phyloP scores from a whole-genome alignment of 2,329 filamentous ascomycete genomes.

The Madurella mycetomatis region DNA sequence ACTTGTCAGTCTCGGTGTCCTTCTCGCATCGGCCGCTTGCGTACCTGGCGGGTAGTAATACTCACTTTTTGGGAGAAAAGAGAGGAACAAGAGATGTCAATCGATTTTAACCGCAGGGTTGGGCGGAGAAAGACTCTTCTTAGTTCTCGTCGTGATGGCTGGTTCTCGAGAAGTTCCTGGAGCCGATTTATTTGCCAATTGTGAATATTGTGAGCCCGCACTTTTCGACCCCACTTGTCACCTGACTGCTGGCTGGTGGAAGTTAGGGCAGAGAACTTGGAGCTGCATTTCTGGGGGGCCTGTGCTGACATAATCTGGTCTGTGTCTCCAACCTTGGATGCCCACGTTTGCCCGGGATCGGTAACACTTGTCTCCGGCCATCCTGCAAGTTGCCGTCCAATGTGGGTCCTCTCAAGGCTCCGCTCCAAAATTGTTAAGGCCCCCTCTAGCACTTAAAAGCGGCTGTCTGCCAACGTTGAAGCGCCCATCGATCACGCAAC shows the following conservation, averaged over 20 bases:
- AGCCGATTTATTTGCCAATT: slow-evolving; percentile 26
- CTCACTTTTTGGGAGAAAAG: slow-evolving; percentile 25
- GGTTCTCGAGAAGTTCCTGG: slow-evolving; percentile 27
- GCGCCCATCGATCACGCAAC: slow-evolving; percentile 16
- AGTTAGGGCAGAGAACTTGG: slow-evolving; percentile 23
- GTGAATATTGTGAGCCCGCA: slow-evolving; percentile 25
- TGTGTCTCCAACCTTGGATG: not conserved
- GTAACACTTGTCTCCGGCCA: slow-evolving; percentile 10
- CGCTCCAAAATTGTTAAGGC: not conserved
- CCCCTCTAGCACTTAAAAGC: slow-evolving; percentile 20
- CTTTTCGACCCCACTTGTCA: slow-evolving; percentile 23
- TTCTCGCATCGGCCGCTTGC: not conserved
- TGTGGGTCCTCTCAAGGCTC: slow-evolving; percentile 7
- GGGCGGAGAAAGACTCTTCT: slow-evolving; percentile 99
- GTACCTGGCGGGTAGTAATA: not conserved
- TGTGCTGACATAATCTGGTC: slow-evolving; percentile 19
- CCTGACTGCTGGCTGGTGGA: slow-evolving; percentile 13
- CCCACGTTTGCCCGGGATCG: slow-evolving; percentile 7
- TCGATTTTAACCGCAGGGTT: slow-evolving; percentile 96
- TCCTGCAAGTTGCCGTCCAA: not conserved
- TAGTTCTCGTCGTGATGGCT: slow-evolving; percentile 59
- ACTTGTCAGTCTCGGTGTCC: slow-evolving; percentile 1
- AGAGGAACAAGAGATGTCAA: slow-evolving; percentile 87
- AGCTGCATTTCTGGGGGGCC: too few relatives aligned
- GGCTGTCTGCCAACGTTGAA: slow-evolving; percentile 18